A percentile compares a stretch with the other conserved stretches of the same genome.
phyloP scores from a whole-genome alignment of 192 early-diverging fungal species.

The Spizellomyces sp. region DNA sequence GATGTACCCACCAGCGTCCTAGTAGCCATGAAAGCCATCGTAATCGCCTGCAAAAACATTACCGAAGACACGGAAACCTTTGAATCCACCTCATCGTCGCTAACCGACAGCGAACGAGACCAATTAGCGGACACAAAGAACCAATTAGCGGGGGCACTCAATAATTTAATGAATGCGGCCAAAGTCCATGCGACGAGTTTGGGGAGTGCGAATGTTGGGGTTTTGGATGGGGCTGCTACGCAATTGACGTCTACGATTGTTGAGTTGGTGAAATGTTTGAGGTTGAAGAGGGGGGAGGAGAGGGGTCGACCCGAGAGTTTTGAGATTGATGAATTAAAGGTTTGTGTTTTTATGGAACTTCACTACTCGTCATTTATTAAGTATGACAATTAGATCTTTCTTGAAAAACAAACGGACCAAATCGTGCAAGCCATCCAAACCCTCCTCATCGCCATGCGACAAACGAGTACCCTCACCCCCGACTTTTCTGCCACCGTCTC shows the following conservation, averaged over 20 bases:
- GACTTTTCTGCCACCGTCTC: constrained; percentile 60
- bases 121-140: constrained; percentile 59
- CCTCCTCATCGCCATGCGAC: constrained; percentile 65
- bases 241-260: constrained; percentile 79
- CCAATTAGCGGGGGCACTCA: constrained; percentile 64
- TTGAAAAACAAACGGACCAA: constrained; percentile 71
- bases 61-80: constrained; percentile 80
- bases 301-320: constrained; percentile 16
- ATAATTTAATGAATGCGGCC: constrained; percentile 70
- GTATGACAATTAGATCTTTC: constrained; percentile 41
- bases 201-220: constrained; percentile 61
- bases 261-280: constrained; percentile 68
- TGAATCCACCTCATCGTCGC: constrained; percentile 37
- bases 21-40: constrained; percentile 81
- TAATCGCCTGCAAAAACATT: constrained; percentile 80
- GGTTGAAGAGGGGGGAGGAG: constrained; percentile 29
- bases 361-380: not conserved
- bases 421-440: constrained; percentile 81
- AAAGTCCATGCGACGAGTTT: constrained; percentile 74
- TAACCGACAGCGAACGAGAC: constrained; percentile 53
- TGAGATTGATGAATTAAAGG: constrained; percentile 52
- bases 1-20: constrained; percentile 73
- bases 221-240: constrained; percentile 81
- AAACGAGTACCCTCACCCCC: constrained; percentile 44
- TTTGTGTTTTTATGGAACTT: constrained; percentile 18